Evolutionary conservation across 345 rosid genomes (phyloP), one percentile per base, ranked within the genome.

Genomic region (Geranium brycei): DNA sequence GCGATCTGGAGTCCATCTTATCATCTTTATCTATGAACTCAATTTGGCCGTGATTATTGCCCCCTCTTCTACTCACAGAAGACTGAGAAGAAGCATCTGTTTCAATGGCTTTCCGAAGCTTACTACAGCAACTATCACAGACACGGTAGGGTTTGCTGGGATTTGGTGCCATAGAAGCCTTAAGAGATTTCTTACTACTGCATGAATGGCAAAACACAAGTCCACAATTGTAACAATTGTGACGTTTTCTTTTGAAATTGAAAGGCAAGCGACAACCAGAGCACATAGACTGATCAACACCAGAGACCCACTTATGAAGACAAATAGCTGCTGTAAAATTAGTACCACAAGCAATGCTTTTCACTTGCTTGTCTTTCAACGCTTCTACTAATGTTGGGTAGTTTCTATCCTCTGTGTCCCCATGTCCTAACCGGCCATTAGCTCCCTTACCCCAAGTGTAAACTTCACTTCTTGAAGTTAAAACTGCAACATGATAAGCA

Each of bases 371-470:
- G 87, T 93, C 97, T 76, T 83, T 93, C 64, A 90, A 79, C 32
- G 89, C 85, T 75, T 88, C 99, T 18, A 90, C 89, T 67, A 90
- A 40, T 28, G 87, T 69, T 13, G 99, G 99, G 62, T 78, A 80
- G 70, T 80, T 90, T 74, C 86, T 77, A 76, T 93, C 99, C 78
- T 86, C 95, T 35, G 77, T 76, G 79, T 93, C 89, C 64, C 97
- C 97, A 75, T 93, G 97, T 63, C 97, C 97, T 64, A 93, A 79
- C 67, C 99, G 81, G 75, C 99, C 99, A 72, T 90, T 88, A 68
- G 96, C 84, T 74, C 97, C 99, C 79, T 90, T 93, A 61, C 99
- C 99, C 99, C 99, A 93, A 19, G 96, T 88, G 73, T 85, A 93
- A 65, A 93, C 97, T 79, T 93, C 97, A 1, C 90, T 93, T 75